Base-by-base conservation (phyloP, 192 early-diverging fungal genomes). In the Coemansia umbellata region DNA sequence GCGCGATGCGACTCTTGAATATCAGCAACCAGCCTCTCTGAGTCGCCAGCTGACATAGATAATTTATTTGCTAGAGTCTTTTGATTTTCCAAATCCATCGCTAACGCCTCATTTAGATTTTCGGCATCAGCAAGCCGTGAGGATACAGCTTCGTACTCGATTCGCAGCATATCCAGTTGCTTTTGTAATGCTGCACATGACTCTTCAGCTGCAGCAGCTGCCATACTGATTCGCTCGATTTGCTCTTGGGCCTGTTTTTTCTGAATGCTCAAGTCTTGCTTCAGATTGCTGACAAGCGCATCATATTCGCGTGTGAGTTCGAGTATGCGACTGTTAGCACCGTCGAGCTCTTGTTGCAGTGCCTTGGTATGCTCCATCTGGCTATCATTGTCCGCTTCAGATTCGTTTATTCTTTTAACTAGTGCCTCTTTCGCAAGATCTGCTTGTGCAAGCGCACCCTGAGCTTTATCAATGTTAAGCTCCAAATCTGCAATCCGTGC, bases 131-230 rank as follows among this genome's bases (percentile, higher is more conserved):
- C 43, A 7, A 62, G 47, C 27, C 8, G 52, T 3, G 17, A 10
- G 1, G 21, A 7, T 10, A 23, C 26, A 21, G 47, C 28, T 8
- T 49, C 11, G 7, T 53, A 41, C 9, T 23, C 10, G 17, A 30
- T 39, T 7, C 47, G 36, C 23, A 55, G 22, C 8, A 52, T 64
- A 6, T 27, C 45, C 24, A 66, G 44, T 9, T 61, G 30, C 21
- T 28, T 30, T 26, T 60, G 49, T 17, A 50, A 19, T 5, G 33
- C 22, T n/a, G 18, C 3, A 31, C 18, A 24, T 8, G 37, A 54
- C 21, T 36, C 47, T 1, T 33, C 48, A 6, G 48, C 48, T 11
- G 22, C 13, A 1, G 1, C 9, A 7, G 48, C 18, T 17, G 32
- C 18, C 17, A 27, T 28, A 11, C 21, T 45, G 1, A 3, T 2